Conservation (phyloP, 139 green algal genomes). For the Picochlorum sp. region DNA sequence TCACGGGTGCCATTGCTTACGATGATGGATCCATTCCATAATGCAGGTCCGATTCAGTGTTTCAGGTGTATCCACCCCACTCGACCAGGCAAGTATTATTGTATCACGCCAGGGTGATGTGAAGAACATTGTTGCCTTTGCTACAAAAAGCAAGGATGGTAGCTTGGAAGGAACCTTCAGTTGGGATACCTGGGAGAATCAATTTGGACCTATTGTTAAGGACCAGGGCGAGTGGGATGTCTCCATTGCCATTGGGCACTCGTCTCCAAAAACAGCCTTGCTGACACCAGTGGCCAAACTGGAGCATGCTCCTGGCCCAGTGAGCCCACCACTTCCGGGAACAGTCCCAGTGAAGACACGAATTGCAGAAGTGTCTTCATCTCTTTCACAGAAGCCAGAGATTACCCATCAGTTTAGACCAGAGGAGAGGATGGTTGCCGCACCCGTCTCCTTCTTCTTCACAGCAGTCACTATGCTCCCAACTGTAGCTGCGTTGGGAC, state of each 20-base stretch:
- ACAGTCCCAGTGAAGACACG: not conserved
- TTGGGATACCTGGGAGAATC: slow-evolving; percentile 1
- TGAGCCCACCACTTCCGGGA: not conserved
- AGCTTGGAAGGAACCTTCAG: not conserved
- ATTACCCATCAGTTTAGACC: not conserved
- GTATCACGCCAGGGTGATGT: not conserved
- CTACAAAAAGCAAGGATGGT: not conserved
- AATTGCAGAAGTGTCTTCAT: not conserved
- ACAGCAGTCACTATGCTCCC: not conserved
- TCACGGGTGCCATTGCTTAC: too few species aligned
- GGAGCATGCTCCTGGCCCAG: not conserved
- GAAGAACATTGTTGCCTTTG: not conserved
- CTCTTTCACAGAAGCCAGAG: not conserved
- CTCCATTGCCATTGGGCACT: not conserved
- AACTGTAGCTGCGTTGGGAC: not conserved
- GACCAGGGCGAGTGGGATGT: not conserved
- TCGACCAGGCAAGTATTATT: not conserved
- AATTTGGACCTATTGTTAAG: not conserved
- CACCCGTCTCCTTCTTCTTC: not conserved
- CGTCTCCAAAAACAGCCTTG: not conserved
- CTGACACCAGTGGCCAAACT: not conserved
- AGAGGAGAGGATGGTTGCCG: not conserved
- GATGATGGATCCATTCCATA: too few species aligned
- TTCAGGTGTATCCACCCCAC: not conserved
- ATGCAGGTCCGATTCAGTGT: not conserved